These are phyloP conservation scores for Miamiensis avidus DNA, from an alignment of 169 alveolate species.

Conservation along the genomic window DNA sequence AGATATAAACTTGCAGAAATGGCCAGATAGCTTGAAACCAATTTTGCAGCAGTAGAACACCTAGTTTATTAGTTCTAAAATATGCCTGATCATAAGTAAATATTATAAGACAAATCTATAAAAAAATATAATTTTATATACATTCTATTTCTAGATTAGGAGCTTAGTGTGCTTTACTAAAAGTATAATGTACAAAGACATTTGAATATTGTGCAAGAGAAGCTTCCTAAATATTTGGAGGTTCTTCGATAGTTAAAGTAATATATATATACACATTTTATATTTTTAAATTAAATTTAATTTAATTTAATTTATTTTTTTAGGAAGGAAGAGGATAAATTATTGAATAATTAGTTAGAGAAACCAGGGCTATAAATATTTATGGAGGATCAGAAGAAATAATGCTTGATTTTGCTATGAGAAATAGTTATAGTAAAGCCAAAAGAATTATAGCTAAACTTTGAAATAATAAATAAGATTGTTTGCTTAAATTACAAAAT, in stretches of 20 bases:
- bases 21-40: neutral
- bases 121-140: too few species aligned
- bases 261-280: neutral
- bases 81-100: neutral
- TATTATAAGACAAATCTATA: too few species aligned
- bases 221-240: neutral
- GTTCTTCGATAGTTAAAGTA: neutral
- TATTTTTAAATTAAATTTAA: too few species aligned
- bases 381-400: neutral
- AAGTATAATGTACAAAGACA: neutral
- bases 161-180: neutral
- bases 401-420: neutral
- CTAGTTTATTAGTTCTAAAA: neutral
- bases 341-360: neutral
- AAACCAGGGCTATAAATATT: neutral
- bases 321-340: neutral
- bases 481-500: too few species aligned
- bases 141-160: neutral
- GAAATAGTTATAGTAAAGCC: too few species aligned
- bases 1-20: neutral
- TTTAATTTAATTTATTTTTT: too few species aligned
- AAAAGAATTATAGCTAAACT: too few species aligned
- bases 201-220: neutral
- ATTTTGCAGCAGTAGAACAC: neutral
- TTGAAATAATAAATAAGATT: too few species aligned